Evolutionary conservation across 306 rosid genomes (phyloP), one percentile per base, ranked within the genome.

Genomic region (Gleditsia sinensis): DNA sequence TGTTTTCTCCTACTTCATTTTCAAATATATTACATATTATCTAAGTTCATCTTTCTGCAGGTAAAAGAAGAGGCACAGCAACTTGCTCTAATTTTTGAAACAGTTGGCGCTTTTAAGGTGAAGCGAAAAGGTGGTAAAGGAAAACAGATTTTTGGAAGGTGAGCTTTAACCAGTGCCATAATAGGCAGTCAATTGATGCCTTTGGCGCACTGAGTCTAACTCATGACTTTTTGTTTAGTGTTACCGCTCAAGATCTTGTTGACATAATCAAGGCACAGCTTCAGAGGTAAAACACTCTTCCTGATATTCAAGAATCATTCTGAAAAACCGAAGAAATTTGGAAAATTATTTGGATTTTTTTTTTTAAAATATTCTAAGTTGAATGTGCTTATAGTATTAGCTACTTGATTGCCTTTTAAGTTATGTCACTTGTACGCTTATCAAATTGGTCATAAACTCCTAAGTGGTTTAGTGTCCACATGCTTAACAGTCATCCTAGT

Each of bases 101-200:
- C 99, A 51, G 92, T 87, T 69, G 99, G 97, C 75, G 89, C 89
- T 83, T 92, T 94, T 81, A 90, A 90, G 88, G 99, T 94, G 78
- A 94, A 85, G 85, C 96, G 99, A 68, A 94, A 90, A 87, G 99
- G 97, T 67, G 96, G 97, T 71, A 94, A 92, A 80, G 99, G 99
- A 76, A 92, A 92, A 80, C 96, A 83, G 78, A 94, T 94, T 43
- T 94, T 92, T 51, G 99, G 99, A 82, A 90, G 86, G 98, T 90
- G 36, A 76, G 79, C 62, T 39, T 55, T 71, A 45, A 33, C 37
- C 46, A 43, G 37, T 57, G 60, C 80, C 36, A 57, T 36, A 60
- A n/a, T 65, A 13, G 28, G 42, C 21, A 40, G 19, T 77, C 46
- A 14, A 7, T 40, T 33, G 72, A 12, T 75, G 64, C 46, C 53